Conservation (phyloP, 257 asterid genomes). For the Solanum pinnatisectum region DNA sequence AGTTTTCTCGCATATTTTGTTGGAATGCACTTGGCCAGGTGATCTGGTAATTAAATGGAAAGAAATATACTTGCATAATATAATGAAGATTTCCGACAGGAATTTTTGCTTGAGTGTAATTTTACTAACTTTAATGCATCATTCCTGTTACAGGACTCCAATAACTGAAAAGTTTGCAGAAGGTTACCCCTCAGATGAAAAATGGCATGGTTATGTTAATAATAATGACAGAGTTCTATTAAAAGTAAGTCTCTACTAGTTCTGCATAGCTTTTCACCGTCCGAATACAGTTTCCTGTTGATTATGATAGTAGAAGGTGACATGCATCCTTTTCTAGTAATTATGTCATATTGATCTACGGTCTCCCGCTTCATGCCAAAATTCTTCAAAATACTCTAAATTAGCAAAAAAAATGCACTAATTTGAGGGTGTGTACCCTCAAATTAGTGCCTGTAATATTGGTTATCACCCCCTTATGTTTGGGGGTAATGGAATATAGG, state of each 20-base stretch:
- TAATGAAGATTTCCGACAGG: background rate
- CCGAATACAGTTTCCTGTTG: background rate
- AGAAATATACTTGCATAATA: background rate
- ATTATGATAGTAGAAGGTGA: background rate
- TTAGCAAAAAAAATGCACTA: background rate
- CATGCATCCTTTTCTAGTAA: background rate
- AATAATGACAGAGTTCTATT: constrained; percentile 80
- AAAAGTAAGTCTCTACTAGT: constrained; percentile 39
- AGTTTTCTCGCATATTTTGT: background rate
- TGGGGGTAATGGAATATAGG: background rate
- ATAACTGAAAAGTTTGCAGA: constrained; percentile 38
- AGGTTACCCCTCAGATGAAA: constrained; percentile 72
- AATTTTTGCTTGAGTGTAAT: background rate
- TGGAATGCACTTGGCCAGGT: background rate
- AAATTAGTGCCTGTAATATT: background rate
- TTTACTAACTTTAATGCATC: constrained; percentile 1
- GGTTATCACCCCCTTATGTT: background rate
- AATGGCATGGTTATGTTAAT: constrained; percentile 82
- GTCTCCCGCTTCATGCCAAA: background rate
- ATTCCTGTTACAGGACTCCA: constrained; percentile 55
- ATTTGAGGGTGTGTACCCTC: background rate
- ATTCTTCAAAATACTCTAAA: background rate
- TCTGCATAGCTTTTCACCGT: background rate
- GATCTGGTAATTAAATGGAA: background rate
- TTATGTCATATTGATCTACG: background rate